phyloP scores from a whole-genome alignment of 73 alveolate species.

The Symbiodinium natans region DNA sequence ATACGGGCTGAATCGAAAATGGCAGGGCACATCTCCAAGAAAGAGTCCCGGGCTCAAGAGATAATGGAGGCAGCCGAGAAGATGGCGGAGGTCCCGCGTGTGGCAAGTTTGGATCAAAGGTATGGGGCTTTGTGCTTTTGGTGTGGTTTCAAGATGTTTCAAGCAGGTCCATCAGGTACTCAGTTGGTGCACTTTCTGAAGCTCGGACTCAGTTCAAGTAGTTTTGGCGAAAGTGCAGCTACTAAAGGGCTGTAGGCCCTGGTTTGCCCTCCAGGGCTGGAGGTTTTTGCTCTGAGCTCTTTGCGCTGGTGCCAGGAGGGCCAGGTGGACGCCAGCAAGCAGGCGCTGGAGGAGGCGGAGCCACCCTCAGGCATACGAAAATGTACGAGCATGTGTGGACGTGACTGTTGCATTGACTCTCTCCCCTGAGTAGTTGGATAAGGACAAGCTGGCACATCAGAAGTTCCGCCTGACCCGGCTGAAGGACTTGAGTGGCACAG shows the following conservation, averaged over 20 bases:
- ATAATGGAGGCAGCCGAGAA: conserved; percentile 59
- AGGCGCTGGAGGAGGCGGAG: conserved; percentile 22
- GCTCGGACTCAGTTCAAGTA: background rate
- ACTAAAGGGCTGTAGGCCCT: too few species aligned
- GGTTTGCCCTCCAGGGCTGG: background rate
- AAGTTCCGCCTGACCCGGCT: conserved; percentile 45
- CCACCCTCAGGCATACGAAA: background rate
- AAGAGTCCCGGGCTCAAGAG: conserved; percentile 32
- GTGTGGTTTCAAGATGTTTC: background rate
- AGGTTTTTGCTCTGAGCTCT: background rate
- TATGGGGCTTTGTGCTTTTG: background rate
- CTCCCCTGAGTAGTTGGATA: too few species aligned
- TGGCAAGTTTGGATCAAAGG: background rate
- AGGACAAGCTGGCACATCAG: conserved; percentile 72
- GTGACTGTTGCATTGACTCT: background rate
- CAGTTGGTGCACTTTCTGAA: background rate
- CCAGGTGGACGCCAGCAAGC: conserved; percentile 54
- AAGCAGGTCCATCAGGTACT: background rate
- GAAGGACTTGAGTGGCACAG: background rate
- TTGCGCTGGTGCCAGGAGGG: conserved; percentile 25
- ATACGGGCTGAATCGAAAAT: too few species aligned
- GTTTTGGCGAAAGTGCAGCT: background rate
- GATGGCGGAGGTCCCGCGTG: conserved; percentile 44
- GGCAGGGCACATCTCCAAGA: conserved; percentile 21
- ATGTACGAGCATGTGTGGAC: background rate